These are phyloP conservation scores for Porcisia hertigi DNA, from an alignment of 208 protist species.

Conservation along the genomic window DNA sequence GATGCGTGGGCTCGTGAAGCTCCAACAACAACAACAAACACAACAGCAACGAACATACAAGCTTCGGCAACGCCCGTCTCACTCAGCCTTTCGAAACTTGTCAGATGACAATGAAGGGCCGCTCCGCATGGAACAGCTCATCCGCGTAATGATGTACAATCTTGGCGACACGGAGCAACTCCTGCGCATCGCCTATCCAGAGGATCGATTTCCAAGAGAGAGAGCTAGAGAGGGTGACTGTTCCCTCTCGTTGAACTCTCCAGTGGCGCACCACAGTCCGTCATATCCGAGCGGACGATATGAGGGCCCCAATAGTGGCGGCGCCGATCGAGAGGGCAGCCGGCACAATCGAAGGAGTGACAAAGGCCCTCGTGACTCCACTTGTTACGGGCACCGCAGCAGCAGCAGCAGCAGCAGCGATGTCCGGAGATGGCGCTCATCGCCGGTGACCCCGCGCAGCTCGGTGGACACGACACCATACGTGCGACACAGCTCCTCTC, in stretches of 20 bases:
- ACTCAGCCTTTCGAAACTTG: background rate
- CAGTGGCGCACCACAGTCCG: background rate
- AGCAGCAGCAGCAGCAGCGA: slow-evolving; percentile 6
- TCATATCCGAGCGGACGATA: background rate
- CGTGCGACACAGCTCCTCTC: slow-evolving; percentile 30
- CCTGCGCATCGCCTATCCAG: slow-evolving; percentile 42
- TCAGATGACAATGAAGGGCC: slow-evolving; percentile 5
- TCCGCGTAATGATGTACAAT: slow-evolving; percentile 35
- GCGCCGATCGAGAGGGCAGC: slow-evolving; percentile 1
- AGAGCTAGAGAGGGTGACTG: background rate
- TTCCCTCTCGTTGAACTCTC: background rate
- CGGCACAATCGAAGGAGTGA: background rate
- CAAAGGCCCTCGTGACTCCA: background rate
- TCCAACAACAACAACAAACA: slow-evolving; percentile 27
- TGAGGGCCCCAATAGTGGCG: background rate
- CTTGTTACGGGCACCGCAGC: background rate
- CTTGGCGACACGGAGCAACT: slow-evolving; percentile 49
- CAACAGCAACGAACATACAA: slow-evolving; percentile 1
- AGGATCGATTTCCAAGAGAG: background rate
- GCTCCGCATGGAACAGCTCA: slow-evolving; percentile 38
- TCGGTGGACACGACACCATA: slow-evolving; percentile 36
- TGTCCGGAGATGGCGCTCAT: background rate
- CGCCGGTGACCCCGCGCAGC: slow-evolving; percentile 13
- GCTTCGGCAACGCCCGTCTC: too few relatives aligned
- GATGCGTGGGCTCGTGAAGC: slow-evolving; percentile 28